phyloP scores from a whole-genome alignment of 2,329 filamentous ascomycete genomes.

The Furcasterigmium sp. region DNA sequence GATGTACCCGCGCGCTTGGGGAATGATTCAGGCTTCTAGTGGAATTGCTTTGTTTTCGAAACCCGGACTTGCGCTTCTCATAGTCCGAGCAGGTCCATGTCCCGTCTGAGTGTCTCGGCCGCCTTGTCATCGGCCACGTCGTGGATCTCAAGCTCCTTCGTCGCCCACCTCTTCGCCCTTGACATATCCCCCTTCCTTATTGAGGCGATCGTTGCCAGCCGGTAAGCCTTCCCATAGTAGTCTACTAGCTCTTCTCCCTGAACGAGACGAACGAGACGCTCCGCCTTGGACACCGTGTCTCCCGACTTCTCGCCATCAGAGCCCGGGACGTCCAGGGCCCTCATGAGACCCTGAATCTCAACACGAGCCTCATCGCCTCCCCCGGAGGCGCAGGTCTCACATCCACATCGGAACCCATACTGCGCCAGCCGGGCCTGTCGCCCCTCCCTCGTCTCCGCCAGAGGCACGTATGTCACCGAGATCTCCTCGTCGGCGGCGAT shows the following conservation, averaged over 20 bases:
- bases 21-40: too few relatives aligned
- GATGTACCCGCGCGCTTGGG: too few relatives aligned
- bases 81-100: too few relatives aligned
- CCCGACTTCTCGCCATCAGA: conserved; percentile 7
- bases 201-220: conserved; percentile 13
- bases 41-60: too few relatives aligned
- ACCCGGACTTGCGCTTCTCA: too few relatives aligned
- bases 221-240: conserved; percentile 16
- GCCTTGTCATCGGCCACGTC: conserved; percentile 12
- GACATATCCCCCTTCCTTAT: conserved; percentile 8
- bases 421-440: conserved; percentile 25
- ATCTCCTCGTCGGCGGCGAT: conserved; percentile 25
- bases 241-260: conserved; percentile 17
- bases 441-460: conserved; percentile 19
- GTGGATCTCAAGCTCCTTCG: conserved; percentile 13
- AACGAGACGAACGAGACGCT: conserved; percentile 14
- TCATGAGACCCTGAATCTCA: too few relatives aligned
- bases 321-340: conserved; percentile 20
- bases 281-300: conserved; percentile 10
- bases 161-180: conserved; percentile 15
- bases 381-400: conserved; percentile 26
- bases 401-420: conserved; percentile 18
- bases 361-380: conserved; percentile 21
- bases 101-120: background rate
- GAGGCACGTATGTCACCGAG: conserved; percentile 27